Evolutionary conservation across 495 filamentous ascomycete species (phyloP).

Genomic region (Coniosporium apollinis): DNA sequence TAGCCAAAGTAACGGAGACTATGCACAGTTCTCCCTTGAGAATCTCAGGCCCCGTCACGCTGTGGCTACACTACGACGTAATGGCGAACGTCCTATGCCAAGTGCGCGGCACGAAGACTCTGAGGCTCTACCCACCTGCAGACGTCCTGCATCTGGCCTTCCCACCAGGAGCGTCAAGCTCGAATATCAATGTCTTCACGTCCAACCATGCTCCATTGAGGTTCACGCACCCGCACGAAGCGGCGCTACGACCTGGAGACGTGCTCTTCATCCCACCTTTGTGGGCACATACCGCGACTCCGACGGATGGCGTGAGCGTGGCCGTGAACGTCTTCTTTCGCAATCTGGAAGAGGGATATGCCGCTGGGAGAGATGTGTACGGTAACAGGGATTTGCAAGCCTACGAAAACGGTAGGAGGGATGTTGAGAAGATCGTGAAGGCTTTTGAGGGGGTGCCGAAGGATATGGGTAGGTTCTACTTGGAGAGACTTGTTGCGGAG

Average conservation of each 20-base stretch:
- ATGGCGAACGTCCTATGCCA: conserved; percentile 87
- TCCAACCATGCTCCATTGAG: conserved; percentile 28
- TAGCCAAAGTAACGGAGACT: conserved; percentile 40
- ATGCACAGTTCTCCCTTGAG: conserved; percentile 67
- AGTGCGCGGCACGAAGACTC: conserved; percentile 48
- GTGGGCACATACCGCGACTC: conserved; percentile 69
- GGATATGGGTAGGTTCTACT: conserved; percentile 56
- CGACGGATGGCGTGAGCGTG: conserved; percentile 44
- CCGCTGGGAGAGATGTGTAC: conserved; percentile 67
- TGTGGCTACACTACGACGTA: conserved; percentile 91
- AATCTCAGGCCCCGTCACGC: conserved; percentile 64
- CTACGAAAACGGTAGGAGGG: conserved; percentile 64
- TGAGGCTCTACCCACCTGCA: conserved; percentile 62
- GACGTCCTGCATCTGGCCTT: conserved; percentile 56
- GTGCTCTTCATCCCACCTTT: conserved; percentile 66
- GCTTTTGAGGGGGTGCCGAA: conserved; percentile 49
- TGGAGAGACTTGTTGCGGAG: conserved; percentile 58
- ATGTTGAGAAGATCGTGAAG: conserved; percentile 48
- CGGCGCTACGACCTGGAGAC: conserved; percentile 48
- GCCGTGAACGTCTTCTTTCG: conserved; percentile 79
- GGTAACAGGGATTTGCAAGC: conserved; percentile 72
- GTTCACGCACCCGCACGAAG: conserved; percentile 49
- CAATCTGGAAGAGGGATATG: conserved; percentile 50
- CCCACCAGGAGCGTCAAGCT: conserved; percentile 63
- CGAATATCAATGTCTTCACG: conserved; percentile 52